Base-by-base conservation (phyloP, 257 asterid genomes). In the Asclepias syriaca region DNA sequence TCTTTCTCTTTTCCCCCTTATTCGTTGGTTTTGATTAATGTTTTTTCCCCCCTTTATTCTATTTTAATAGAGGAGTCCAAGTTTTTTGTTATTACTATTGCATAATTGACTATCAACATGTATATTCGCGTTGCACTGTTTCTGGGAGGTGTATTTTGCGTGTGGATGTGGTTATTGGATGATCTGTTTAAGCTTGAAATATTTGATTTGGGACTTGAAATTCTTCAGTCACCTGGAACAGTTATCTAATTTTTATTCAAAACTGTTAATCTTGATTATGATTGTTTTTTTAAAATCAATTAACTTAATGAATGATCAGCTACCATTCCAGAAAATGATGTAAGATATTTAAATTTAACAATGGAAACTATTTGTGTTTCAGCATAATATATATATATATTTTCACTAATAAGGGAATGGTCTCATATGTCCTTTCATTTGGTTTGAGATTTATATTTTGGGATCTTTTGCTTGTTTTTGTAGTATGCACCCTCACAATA, bases 401-500 rank as follows among this genome's bases (percentile, higher is more conserved):
- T 32, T 15, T 34, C 1, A 22, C 16, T 67, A 8, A 48, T 29
- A 53, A 50, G 32, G 57, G 27, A 21, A 18, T n/a, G 27, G 5
- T 37, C 55, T 16, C 13, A 32, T 19, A 18, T 32, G 27, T 19
- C 49, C 16, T 10, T 10, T 18, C 46, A 0, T 18, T 63, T 40
- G 49, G 53, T 29, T 40, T 68, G 34, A 32, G 48, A 40, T 39
- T 51, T 18, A n/a, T 15, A 7, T 70, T 8, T 73, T 66, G 13
- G 22, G 15, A 5, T 72, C 19, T 32, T 71, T 27, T 73, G 67
- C 65, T 21, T 73, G 69, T 64, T 50, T 75, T 75, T 82, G 83
- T 78, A 92, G 98, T 84, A 68, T 72, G 73, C 74, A 58, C 48
- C 67, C 82, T 8, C 71, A 45, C 74, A 78, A 68, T 74, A 84